Conservation (phyloP, 768 basidiomycete genomes). For the Leccinum subtestaceum region DNA sequence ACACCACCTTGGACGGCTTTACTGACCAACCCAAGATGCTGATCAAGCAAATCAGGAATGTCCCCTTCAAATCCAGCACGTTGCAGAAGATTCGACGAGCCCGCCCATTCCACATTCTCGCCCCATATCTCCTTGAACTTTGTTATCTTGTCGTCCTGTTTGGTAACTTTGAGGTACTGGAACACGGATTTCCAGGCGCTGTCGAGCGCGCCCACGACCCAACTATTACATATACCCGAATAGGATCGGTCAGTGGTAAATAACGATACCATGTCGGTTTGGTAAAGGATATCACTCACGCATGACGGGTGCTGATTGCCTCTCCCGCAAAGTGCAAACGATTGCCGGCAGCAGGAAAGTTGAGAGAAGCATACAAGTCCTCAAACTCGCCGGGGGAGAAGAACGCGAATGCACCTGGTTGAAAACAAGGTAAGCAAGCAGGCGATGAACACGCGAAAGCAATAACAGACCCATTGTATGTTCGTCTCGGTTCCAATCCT, state of each 20-base stretch:
- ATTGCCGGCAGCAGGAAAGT: conserved; percentile 25
- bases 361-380: conserved; percentile 32
- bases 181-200: conserved; percentile 36
- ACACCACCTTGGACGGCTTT: neutral
- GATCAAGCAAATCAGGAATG: conserved; percentile 7
- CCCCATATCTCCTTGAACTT: conserved; percentile 33
- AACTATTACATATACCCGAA: conserved; percentile 18
- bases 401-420: conserved; percentile 38
- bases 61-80: neutral
- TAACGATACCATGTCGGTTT: conserved; percentile 18
- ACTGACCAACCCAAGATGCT: conserved; percentile 2
- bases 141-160: conserved; percentile 4
- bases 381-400: conserved; percentile 41
- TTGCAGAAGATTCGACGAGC: neutral
- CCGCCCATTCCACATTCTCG: conserved; percentile 29
- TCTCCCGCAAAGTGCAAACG: conserved; percentile 19
- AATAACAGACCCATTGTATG: conserved; percentile 33
- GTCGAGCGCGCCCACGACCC: conserved; percentile 41
- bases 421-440: neutral
- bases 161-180: conserved; percentile 19
- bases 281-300: conserved; percentile 2
- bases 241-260: neutral
- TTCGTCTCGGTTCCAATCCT: conserved; percentile 36
- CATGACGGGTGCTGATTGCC: conserved; percentile 13
- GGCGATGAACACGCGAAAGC: neutral